A percentile compares a stretch with the other conserved stretches of the same genome.
Conservation (phyloP, 2,329 filamentous ascomycete genomes). For the Paecilomyces dactylethromorphus region DNA sequence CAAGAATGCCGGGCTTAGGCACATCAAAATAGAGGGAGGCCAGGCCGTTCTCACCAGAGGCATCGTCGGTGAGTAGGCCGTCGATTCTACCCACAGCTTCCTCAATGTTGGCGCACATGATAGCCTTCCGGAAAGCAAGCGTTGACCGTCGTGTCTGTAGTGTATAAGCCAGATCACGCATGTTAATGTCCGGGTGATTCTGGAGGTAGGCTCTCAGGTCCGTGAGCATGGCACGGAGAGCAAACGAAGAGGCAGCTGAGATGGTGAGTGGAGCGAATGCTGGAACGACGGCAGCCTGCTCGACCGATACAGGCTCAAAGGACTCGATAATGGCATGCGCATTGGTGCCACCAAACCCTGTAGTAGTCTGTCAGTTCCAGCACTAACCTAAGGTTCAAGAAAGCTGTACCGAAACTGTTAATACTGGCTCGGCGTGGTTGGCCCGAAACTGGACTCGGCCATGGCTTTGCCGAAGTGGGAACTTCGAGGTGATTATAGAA, state of each 20-base stretch:
- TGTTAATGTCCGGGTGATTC: too few species aligned
- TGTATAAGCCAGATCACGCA: slow-evolving; percentile 6
- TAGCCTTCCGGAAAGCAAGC: background rate
- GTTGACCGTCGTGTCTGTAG: slow-evolving; percentile 1
- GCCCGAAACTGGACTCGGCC: slow-evolving; percentile 8
- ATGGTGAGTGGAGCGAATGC: slow-evolving; percentile 3
- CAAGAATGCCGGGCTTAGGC: slow-evolving; percentile 7
- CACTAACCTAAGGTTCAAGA: too few species aligned
- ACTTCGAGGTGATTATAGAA: slow-evolving; percentile 26
- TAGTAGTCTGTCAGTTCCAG: too few species aligned
- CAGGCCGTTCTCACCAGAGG: background rate
- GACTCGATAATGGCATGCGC: slow-evolving; percentile 14
- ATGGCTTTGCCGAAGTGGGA: slow-evolving; percentile 13
- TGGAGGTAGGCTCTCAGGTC: background rate
- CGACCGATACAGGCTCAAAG: too few species aligned
- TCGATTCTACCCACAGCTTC: too few species aligned
- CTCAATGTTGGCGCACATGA: background rate
- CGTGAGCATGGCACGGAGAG: background rate
- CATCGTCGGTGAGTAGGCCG: too few species aligned
- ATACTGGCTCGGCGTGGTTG: slow-evolving; percentile 11
- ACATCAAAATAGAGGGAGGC: background rate
- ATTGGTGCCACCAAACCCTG: slow-evolving; percentile 16
- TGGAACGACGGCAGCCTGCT: too few species aligned
- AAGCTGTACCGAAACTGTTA: slow-evolving; percentile 21
- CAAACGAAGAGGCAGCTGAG: slow-evolving; percentile 4